A percentile compares a stretch with the other conserved stretches of the same genome.
Evolutionary conservation across 2,329 filamentous ascomycete genomes (phyloP).

Genomic region (Aspergillus japonicus): DNA sequence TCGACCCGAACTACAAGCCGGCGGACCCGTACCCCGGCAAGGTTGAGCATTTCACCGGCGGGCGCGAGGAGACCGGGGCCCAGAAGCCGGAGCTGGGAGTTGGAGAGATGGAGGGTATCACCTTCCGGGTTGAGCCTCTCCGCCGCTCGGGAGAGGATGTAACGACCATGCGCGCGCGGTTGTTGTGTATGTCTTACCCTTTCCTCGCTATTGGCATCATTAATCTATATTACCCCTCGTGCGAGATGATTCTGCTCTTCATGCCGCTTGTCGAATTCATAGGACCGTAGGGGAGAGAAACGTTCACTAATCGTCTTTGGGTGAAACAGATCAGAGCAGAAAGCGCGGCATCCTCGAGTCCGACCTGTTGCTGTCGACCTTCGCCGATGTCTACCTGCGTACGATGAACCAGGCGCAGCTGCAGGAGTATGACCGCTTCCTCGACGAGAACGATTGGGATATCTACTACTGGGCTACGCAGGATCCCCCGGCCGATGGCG

Average conservation of each 20-base stretch:
- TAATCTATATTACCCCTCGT: not conserved
- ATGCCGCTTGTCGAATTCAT: no score
- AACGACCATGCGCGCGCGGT: slow-evolving; percentile 81
- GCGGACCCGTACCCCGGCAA: slow-evolving; percentile 62
- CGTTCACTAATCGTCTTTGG: not conserved
- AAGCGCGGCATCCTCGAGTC: slow-evolving; percentile 95
- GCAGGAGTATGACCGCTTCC: slow-evolving; percentile 81
- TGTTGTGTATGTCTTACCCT: slow-evolving; percentile 57
- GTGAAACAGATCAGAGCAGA: slow-evolving; percentile 77
- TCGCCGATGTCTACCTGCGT: slow-evolving; percentile 75
- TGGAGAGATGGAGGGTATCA: slow-evolving; percentile 82
- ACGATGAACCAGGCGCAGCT: slow-evolving; percentile 73
- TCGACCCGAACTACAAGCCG: slow-evolving; percentile 56
- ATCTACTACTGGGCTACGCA: slow-evolving; percentile 99
- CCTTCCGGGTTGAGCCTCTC: slow-evolving; percentile 88
- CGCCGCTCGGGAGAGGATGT: slow-evolving; percentile 78
- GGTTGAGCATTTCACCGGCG: slow-evolving; percentile 65
- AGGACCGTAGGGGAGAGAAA: no score
- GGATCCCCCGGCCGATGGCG: slow-evolving; percentile 53
- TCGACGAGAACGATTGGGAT: slow-evolving; percentile 99
- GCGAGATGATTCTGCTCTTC: not conserved
- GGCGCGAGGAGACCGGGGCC: slow-evolving; percentile 55
- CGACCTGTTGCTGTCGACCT: slow-evolving; percentile 93
- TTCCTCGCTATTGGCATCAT: not conserved
- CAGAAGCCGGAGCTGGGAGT: slow-evolving; percentile 69